Evolutionary conservation across 192 early-diverging fungal species (phyloP).

Genomic region (Coemansia umbellata): DNA sequence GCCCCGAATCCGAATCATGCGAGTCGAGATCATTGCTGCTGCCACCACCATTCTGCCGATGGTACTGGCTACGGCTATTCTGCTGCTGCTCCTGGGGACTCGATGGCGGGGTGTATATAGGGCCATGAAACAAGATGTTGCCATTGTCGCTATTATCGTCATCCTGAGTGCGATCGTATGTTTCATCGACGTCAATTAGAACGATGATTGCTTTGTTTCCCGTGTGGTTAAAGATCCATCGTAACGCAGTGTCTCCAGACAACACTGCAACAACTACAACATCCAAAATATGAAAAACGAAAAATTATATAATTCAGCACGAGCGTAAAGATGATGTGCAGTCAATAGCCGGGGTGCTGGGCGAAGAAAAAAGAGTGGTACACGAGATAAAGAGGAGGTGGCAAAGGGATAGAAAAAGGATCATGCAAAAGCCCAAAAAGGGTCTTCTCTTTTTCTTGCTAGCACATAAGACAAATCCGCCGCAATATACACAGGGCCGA

Average conservation of each 20-base stretch:
- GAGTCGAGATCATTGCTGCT: not conserved
- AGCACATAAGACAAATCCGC: too few species aligned
- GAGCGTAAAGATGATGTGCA: too few species aligned
- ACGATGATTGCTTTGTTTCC: constrained; percentile 42
- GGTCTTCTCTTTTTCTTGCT: too few species aligned
- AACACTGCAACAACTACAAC: constrained; percentile 50
- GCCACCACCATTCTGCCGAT: constrained; percentile 2
- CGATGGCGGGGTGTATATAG: constrained; percentile 41
- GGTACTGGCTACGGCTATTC: not conserved
- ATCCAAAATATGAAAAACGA: not conserved
- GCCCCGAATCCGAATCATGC: constrained; percentile 34
- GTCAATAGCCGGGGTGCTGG: too few species aligned
- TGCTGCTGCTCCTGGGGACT: constrained; percentile 30
- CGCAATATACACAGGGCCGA: too few species aligned
- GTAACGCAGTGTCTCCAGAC: constrained; percentile 49
- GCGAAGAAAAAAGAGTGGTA: too few species aligned
- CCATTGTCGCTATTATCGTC: constrained; percentile 9
- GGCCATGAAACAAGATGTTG: constrained; percentile 23
- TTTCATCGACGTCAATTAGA: constrained; percentile 53
- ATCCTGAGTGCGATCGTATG: constrained; percentile 24
- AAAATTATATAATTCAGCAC: too few species aligned
- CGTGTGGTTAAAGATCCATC: constrained; percentile 48
- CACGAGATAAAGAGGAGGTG: too few species aligned
- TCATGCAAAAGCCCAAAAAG: too few species aligned
- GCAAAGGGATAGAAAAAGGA: too few species aligned